Base-by-base conservation (phyloP, 345 rosid genomes). In the Microthlaspi erraticum region DNA sequence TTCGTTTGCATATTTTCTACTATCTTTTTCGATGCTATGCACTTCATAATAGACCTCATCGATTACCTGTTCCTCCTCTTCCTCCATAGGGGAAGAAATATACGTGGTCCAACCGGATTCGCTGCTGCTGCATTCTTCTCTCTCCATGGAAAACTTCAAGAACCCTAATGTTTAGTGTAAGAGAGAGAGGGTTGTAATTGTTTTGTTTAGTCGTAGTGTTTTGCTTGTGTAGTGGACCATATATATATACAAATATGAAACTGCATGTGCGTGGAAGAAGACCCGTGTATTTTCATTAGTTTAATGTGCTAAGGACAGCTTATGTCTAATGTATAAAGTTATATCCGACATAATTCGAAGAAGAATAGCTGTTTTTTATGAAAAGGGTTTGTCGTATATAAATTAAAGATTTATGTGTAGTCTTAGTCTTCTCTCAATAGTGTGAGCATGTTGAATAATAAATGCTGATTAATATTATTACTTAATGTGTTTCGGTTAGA, bases 81-180 rank as follows among this genome's bases (percentile, higher is more conserved):
- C 86, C 57, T 77, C 61, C 86, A 61, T 77, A 26, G 89, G 85
- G 20, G 86, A 83, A 61, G 66, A 82, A 20, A 85, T 68, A 79
- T 87, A 87, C 41, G 58, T 80, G 55, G 92, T 87, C 92, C 89
- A 87, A 6, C 92, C 92, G 3, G 92, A 87, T 76, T 87, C 92
- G 67, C 82, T 87, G 81, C 89, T 87, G 85, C 86, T 85, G 34
- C 89, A 84, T 65, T 78, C 92, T 85, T 87, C 92, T 20, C 64
- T 42, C 39, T 76, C 46, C 53, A 64, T 49, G 3, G 69, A 59
- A 13, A 31, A 50, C 36, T 33, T 33, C 19, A 41, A 41, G 52
- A 23, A 68, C 64, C 64, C 64, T 68, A 68, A 39, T 45, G 23
- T 45, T 44, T 11, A 52, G 18, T 44, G 33, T 43, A 26, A 52